Evolutionary conservation across 495 filamentous ascomycete species (phyloP).

Genomic region (Hypomontagnella monticulosa): DNA sequence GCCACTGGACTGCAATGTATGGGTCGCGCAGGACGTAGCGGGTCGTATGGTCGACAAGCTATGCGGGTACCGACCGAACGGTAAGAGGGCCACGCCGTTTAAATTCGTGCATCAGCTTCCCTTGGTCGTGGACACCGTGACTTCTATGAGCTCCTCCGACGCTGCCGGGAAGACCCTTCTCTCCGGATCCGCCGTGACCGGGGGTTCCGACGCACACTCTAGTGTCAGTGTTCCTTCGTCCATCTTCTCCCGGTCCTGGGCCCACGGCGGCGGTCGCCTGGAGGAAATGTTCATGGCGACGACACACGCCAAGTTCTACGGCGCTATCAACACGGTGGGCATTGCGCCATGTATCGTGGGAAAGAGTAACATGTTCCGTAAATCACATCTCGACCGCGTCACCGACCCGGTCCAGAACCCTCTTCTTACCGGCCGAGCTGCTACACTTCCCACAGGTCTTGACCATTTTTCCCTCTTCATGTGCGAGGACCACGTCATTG

Average conservation of each 20-base stretch:
- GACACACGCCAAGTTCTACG: constrained; percentile 97
- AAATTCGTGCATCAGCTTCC: constrained; percentile 98
- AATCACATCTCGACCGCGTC: constrained; percentile 83
- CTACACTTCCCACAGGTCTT: constrained; percentile 70
- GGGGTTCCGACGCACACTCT: constrained; percentile 35
- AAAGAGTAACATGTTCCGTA: constrained; percentile 98
- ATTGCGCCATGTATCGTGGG: constrained; percentile 94
- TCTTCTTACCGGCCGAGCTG: constrained; percentile 54
- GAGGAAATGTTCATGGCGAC: constrained; percentile 96
- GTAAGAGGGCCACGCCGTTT: constrained; percentile 65
- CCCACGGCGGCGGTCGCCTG: constrained; percentile 76
- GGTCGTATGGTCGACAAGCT: constrained; percentile 89
- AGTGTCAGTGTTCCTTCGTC: constrained; percentile 39
- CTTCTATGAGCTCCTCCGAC: constrained; percentile 42
- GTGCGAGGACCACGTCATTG: constrained; percentile 97
- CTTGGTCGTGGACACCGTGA: constrained; percentile 77
- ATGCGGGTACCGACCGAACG: constrained; percentile 66
- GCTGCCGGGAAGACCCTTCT: constrained; percentile 59
- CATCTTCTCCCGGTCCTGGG: constrained; percentile 44
- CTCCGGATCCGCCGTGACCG: constrained; percentile 44
- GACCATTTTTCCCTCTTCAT: constrained; percentile 96
- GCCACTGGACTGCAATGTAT: constrained; percentile 97
- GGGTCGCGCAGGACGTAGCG: constrained; percentile 81
- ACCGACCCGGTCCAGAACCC: constrained; percentile 66
- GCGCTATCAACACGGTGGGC: constrained; percentile 91